These are phyloP conservation scores for Arthrocladium fulminans DNA, from an alignment of 2,329 filamentous ascomycete species.

Conservation along the genomic window DNA sequence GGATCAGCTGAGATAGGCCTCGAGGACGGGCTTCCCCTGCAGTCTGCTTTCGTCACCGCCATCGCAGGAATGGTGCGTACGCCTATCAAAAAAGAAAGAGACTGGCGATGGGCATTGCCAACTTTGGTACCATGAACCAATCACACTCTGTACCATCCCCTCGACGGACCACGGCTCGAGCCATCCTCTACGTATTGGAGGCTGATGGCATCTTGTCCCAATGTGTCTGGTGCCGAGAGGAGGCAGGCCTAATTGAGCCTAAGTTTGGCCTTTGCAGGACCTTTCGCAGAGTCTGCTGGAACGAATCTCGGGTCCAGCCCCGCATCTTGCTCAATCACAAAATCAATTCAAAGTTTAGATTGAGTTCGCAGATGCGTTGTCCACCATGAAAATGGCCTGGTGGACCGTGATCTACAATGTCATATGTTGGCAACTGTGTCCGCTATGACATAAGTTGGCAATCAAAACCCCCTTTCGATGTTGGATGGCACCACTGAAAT, in stretches of 20 bases:
- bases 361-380: neutral
- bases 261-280: neutral
- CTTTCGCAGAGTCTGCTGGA: neutral
- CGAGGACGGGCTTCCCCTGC: neutral
- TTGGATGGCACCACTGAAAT: neutral
- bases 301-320: constrained; percentile 1
- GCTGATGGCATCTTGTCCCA: neutral
- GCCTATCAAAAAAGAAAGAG: neutral
- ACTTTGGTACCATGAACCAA: neutral
- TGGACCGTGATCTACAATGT: too few relatives aligned
- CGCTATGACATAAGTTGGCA: too few relatives aligned
- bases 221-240: neutral
- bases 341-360: neutral
- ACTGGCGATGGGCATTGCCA: neutral
- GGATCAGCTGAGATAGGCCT: neutral
- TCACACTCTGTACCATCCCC: neutral
- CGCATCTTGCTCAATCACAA: neutral
- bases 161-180: constrained; percentile 1
- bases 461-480: too few relatives aligned
- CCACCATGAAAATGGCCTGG: neutral
- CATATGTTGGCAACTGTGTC: too few relatives aligned
- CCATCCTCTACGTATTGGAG: constrained; percentile 1
- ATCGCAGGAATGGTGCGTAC: neutral
- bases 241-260: neutral
- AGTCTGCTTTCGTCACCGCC: neutral